Conservation (phyloP, 2,329 filamentous ascomycete species). For the Aureobasidium mangrovei region DNA sequence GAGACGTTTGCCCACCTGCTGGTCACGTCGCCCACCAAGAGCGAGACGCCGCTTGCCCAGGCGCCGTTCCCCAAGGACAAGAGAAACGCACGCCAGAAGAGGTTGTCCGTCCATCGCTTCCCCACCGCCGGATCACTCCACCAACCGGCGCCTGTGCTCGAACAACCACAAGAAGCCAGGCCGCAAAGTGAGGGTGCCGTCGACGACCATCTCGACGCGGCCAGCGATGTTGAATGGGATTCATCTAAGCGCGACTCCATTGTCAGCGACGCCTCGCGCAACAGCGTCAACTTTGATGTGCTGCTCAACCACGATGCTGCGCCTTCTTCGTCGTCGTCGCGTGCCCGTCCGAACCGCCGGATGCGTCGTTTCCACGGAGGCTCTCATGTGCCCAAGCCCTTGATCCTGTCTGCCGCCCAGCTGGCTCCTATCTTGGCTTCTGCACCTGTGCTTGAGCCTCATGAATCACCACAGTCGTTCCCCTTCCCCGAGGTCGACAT, state of each 20-base stretch:
- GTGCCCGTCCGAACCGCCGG: constrained; percentile 18
- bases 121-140: constrained; percentile 25
- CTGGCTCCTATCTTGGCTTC: constrained; percentile 21
- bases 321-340: background rate
- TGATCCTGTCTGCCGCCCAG: constrained; percentile 28
- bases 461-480: constrained; percentile 17
- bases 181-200: background rate
- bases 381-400: constrained; percentile 25
- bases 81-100: constrained; percentile 13
- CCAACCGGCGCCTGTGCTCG: background rate
- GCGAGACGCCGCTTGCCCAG: constrained; percentile 19
- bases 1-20: constrained; percentile 32
- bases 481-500: constrained; percentile 15
- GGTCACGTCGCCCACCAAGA: constrained; percentile 29
- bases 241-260: constrained; percentile 13
- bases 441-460: constrained; percentile 22
- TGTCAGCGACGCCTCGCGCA: constrained; percentile 7
- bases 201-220: background rate
- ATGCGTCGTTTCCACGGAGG: constrained; percentile 30
- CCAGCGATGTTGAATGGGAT: constrained; percentile 9
- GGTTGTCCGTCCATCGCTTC: constrained; percentile 26
- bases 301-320: background rate
- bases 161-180: background rate
- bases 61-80: constrained; percentile 17
- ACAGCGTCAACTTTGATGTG: constrained; percentile 4